A percentile compares a stretch with the other conserved stretches of the same genome.
phyloP scores from a whole-genome alignment of 805 yeast species.

The Saturnispora dispora region DNA sequence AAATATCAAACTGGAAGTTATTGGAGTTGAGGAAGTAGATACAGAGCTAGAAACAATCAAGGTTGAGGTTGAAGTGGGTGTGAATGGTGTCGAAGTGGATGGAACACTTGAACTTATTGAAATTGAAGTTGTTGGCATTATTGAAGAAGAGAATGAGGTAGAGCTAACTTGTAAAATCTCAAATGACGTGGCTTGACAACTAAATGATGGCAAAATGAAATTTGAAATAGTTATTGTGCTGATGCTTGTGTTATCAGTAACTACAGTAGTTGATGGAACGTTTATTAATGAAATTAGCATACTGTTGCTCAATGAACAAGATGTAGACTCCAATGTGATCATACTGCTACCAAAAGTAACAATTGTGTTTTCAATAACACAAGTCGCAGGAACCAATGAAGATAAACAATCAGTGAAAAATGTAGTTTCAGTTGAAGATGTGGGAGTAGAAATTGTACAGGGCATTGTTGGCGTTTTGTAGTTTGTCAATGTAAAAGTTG shows the following conservation, averaged over 20 bases:
- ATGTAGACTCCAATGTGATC: background rate
- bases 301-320: background rate
- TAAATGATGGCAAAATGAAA: constrained; percentile 5
- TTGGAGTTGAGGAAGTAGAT: background rate
- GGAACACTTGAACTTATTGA: background rate
- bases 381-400: background rate
- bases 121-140: background rate
- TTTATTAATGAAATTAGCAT: background rate
- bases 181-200: background rate
- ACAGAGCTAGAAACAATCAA: background rate
- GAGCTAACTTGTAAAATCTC: too few relatives aligned
- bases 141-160: background rate
- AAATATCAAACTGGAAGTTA: background rate
- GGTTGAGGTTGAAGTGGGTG: background rate
- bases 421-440: constrained; percentile 2
- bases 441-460: constrained; percentile 3
- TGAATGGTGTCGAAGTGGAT: background rate
- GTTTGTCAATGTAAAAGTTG: constrained; percentile 1
- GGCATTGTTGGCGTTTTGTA: background rate
- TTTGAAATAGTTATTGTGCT: constrained; percentile 5
- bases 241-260: background rate
- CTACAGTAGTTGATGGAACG: background rate
- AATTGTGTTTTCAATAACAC: background rate
- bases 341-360: background rate
- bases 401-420: background rate